phyloP scores from a whole-genome alignment of 1,284 basidiomycete species.

The Wallemia ichthyophaga region DNA sequence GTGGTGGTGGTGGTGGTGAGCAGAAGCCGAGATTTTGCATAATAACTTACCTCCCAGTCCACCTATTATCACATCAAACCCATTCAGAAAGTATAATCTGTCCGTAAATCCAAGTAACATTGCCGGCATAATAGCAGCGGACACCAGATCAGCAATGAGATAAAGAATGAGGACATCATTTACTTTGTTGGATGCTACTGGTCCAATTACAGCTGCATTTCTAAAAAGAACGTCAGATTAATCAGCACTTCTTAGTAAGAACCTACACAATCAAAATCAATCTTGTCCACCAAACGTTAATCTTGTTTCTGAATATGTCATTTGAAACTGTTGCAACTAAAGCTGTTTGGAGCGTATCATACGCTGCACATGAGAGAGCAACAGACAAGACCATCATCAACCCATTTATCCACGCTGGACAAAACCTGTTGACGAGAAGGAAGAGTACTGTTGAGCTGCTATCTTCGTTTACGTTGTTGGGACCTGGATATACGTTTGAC shows the following conservation, averaged over 20 bases:
- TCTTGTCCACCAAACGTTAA: conserved; percentile 15
- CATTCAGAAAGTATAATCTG: conserved; percentile 12
- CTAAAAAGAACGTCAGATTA: not conserved
- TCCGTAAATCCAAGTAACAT: conserved; percentile 12
- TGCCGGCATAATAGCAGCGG: conserved; percentile 12
- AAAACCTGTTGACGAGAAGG: conserved; percentile 10
- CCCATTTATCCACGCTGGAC: conserved; percentile 14
- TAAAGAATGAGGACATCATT: conserved; percentile 14
- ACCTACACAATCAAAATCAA: conserved; percentile 11
- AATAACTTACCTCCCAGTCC: conserved; percentile 10
- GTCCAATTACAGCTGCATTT: conserved; percentile 7
- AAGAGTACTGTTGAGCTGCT: conserved; percentile 10
- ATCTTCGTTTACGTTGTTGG: conserved; percentile 10
- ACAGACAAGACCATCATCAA: conserved; percentile 13
- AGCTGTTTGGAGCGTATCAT: conserved; percentile 15
- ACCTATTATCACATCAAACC: conserved; percentile 13
- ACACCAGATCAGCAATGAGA: conserved; percentile 13
- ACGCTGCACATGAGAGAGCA: conserved; percentile 13
- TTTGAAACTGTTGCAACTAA: conserved; percentile 15
- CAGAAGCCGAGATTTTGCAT: not conserved
- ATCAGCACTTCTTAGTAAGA: conserved; percentile 11
- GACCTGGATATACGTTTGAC: not conserved
- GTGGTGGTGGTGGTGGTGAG: not conserved
- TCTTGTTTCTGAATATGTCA: conserved; percentile 13
- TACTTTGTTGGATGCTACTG: not conserved